Evolutionary conservation across 2,329 filamentous ascomycete species (phyloP), one percentile per base, ranked within the genome.

Genomic region (Pyrenochaeta sp.): DNA sequence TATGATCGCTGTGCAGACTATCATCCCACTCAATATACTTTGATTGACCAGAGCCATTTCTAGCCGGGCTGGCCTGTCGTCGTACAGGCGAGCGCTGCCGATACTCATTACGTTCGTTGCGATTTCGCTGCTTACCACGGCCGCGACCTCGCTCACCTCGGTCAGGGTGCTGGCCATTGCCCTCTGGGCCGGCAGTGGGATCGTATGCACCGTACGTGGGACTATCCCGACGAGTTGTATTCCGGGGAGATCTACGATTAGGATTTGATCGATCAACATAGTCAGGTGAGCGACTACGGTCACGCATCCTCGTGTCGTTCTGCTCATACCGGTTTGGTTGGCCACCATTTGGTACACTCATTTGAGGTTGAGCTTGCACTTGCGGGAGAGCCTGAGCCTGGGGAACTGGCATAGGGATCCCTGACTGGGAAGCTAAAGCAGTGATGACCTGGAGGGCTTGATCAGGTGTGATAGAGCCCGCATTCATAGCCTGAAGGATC

Each of bases 21-120:
- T 81, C 77, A 71, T 99, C 94, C 73, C 83, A 88, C 35, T 92
- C 87, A 47, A 96, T 78, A 80, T 85, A 90, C 73, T 95, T 96
- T 5, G 81, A 80, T 36, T 66, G 57, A 30, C 53, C 54, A 39
- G 58, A 46, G 29, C 48, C 55, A 39, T 54, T 57, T 45, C 46
- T 60, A 55, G 51, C 78, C 81, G 44, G 85, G 79, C 63, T 87
- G 86, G 55, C 57, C 51, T 65, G 65, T 46, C 82, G 84, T 61
- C 84, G 83, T 41, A 83, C 79, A 31, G 92, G 91, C 63, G 89
- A 96, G 65, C 94, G 89, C 69, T 96, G 91, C 54, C 93, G 89
- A 74, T 96, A 96, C 26, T 91, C 69, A 68, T 62, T 66, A 53
- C 65, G 69, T 38, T 91, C 68, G 64, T 62, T 65, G 41, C 65